Conservation (phyloP, 2,329 filamentous ascomycete species). For the Onygena corvina region DNA sequence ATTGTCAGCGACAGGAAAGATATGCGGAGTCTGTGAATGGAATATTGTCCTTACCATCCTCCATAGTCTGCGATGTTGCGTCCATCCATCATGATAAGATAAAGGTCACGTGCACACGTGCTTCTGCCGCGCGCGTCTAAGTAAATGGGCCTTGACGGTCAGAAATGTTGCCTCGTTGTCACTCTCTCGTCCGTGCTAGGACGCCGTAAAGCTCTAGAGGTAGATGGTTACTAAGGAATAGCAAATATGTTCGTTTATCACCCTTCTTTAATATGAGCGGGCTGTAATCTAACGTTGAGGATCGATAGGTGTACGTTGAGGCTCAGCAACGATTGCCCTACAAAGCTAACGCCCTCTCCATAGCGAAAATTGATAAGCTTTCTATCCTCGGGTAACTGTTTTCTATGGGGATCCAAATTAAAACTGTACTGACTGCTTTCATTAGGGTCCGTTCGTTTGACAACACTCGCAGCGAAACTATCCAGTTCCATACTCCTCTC, state of each 20-base stretch:
- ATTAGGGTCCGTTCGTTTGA: constrained; percentile 70
- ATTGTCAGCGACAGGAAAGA: not conserved
- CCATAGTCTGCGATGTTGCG: no score
- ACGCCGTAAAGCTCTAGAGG: not conserved
- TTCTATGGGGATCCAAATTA: not conserved
- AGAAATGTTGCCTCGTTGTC: not conserved
- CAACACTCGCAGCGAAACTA: constrained; percentile 59
- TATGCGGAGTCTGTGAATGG: not conserved
- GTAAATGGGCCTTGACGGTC: not conserved
- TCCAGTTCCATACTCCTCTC: constrained; percentile 78
- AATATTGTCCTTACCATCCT: not conserved
- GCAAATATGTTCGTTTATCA: constrained; percentile 13
- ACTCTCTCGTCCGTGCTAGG: not conserved
- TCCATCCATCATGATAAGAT: no score
- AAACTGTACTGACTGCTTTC: not conserved
- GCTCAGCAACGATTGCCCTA: not conserved
- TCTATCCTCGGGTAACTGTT: constrained; percentile 58
- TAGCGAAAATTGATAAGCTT: constrained; percentile 79
- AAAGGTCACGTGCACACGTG: constrained; percentile 1
- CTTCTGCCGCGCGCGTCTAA: constrained; percentile 1
- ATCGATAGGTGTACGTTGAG: constrained; percentile 14
- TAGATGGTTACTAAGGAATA: not conserved
- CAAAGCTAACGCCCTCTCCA: not conserved
- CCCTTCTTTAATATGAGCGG: not conserved
- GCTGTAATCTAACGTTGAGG: not conserved